Conservation (phyloP, 139 green algal species). For the Chlamydomonas incerta region DNA sequence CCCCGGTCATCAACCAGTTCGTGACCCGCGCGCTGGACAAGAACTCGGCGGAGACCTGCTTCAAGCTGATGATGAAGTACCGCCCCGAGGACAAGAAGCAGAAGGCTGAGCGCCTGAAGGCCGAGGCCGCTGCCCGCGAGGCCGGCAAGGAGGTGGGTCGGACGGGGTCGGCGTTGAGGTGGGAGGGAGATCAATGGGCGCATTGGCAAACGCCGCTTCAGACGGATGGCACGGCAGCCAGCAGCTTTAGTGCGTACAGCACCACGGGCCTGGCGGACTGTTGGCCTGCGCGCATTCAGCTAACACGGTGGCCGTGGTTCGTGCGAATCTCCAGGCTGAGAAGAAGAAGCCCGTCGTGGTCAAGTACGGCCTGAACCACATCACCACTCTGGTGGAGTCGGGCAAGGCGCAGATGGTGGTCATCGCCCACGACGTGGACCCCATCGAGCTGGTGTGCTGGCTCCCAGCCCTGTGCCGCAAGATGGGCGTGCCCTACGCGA, state of each 20-base stretch:
- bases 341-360: slow-evolving; percentile 99
- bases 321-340: too few species aligned
- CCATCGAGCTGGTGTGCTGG: slow-evolving; percentile 99
- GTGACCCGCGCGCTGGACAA: slow-evolving; percentile 68
- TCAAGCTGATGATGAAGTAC: slow-evolving; percentile 99
- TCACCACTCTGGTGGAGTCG: slow-evolving; percentile 95
- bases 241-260: too few species aligned
- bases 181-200: too few species aligned
- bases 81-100: slow-evolving; percentile 96
- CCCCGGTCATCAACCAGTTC: slow-evolving; percentile 78
- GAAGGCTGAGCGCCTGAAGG: slow-evolving; percentile 94
- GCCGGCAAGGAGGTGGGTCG: slow-evolving; percentile 65
- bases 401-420: slow-evolving; percentile 97
- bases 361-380: slow-evolving; percentile 99
- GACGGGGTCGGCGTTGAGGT: too few species aligned
- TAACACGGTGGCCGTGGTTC: too few species aligned
- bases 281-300: too few species aligned
- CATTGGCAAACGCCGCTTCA: too few species aligned
- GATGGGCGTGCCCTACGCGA: slow-evolving; percentile 99
- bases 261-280: too few species aligned
- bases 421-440: slow-evolving; percentile 99
- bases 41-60: slow-evolving; percentile 92
- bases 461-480: slow-evolving; percentile 98
- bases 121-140: slow-evolving; percentile 80
- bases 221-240: too few species aligned